Conservation (phyloP, 148 eudicot species). For the Agrostemma githago region DNA sequence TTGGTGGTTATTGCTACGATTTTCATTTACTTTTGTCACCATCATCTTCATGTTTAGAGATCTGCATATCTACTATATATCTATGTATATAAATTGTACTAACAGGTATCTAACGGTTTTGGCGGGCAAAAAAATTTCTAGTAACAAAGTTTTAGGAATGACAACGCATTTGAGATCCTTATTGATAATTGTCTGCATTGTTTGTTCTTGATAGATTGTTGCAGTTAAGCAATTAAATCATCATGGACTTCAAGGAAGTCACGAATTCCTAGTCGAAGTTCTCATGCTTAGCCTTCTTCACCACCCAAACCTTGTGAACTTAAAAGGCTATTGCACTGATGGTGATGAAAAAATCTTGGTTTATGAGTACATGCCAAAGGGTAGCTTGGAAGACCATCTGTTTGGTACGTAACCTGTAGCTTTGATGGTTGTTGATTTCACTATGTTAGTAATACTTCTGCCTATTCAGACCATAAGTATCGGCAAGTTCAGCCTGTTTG, state of each 20-base stretch:
- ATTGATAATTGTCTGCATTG: constrained; percentile 8
- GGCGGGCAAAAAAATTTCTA: background rate
- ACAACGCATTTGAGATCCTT: constrained; percentile 9
- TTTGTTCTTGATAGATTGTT: constrained; percentile 31
- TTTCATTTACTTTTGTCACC: background rate
- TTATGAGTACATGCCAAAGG: constrained; percentile 49
- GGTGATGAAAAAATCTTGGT: constrained; percentile 50
- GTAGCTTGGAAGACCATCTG: constrained; percentile 47
- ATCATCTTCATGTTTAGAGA: background rate
- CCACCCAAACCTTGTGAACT: constrained; percentile 44
- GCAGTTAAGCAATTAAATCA: constrained; percentile 45
- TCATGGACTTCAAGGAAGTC: constrained; percentile 43
- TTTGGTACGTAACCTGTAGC: constrained; percentile 32
- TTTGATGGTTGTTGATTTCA: background rate
- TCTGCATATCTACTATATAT: background rate
- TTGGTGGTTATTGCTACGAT: constrained; percentile 12
- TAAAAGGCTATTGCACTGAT: constrained; percentile 45
- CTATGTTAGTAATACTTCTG: constrained; percentile 5
- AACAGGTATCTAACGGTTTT: background rate
- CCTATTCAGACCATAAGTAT: constrained; percentile 5
- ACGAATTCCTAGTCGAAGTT: constrained; percentile 47
- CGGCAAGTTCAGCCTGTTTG: background rate
- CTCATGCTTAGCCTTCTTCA: constrained; percentile 51
- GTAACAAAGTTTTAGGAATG: background rate
- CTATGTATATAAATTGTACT: background rate